Conservation (phyloP, 2,329 filamentous ascomycete species). For the Ophiocordyceps camponoti-floridani region DNA sequence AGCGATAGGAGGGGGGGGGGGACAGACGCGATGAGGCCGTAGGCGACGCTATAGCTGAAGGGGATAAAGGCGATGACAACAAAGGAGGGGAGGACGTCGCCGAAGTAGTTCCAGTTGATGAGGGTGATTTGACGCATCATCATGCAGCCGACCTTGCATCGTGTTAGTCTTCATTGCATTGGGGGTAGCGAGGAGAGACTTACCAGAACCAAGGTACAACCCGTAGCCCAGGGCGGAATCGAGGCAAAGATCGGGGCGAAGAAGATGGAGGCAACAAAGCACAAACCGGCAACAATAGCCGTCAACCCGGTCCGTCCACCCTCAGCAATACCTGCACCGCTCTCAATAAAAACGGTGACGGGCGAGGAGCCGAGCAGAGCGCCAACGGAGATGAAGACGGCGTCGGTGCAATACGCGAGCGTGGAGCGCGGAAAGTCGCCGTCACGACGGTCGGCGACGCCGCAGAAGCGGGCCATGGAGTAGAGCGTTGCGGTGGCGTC, state of each 20-base stretch:
- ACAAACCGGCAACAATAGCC: constrained; percentile 58
- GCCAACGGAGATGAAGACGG: constrained; percentile 60
- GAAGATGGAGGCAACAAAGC: constrained; percentile 77
- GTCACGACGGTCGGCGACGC: constrained; percentile 62
- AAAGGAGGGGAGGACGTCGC: constrained; percentile 72
- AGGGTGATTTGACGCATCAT: constrained; percentile 68
- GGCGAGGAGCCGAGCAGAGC: constrained; percentile 62
- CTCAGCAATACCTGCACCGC: constrained; percentile 78
- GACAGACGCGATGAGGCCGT: constrained; percentile 62
- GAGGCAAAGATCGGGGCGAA: constrained; percentile 83
- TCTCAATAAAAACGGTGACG: constrained; percentile 76
- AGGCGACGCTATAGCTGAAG: constrained; percentile 77
- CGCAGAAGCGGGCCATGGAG: constrained; percentile 73
- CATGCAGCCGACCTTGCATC: constrained; percentile 39
- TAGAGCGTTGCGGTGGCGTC: constrained; percentile 77
- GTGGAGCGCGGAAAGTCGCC: constrained; percentile 75
- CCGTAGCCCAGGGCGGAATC: constrained; percentile 78
- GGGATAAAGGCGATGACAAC: constrained; percentile 74
- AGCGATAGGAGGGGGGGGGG: too few species aligned
- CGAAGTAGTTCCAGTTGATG: constrained; percentile 79
- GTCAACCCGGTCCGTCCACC: constrained; percentile 76
- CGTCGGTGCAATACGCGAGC: constrained; percentile 73
- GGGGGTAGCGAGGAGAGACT: too few species aligned
- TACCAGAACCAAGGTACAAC: constrained; percentile 72
- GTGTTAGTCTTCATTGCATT: too few species aligned